These are phyloP conservation scores for Auriscalpium vulgare DNA, from an alignment of 768 basidiomycete species.

Conservation along the genomic window DNA sequence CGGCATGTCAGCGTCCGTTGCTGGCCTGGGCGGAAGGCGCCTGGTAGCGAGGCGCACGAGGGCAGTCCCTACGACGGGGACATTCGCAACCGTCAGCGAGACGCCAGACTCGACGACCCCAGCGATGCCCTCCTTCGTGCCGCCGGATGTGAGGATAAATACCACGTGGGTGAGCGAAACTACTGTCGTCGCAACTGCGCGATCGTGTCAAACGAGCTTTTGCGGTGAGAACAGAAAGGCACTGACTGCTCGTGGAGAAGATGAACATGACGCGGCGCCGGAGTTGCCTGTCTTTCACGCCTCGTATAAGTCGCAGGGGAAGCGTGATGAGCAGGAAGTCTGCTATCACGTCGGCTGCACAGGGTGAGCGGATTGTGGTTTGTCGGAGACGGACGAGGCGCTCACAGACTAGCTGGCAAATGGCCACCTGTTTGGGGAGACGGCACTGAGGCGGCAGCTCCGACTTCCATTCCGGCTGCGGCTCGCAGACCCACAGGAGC, in stretches of 20 bases:
- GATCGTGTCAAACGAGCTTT: neutral
- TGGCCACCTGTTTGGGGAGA: constrained; percentile 37
- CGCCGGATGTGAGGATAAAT: constrained; percentile 19
- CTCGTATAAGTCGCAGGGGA: constrained; percentile 38
- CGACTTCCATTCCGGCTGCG: constrained; percentile 32
- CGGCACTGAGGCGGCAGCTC: constrained; percentile 31
- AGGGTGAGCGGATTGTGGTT: constrained; percentile 1
- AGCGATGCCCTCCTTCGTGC: constrained; percentile 22
- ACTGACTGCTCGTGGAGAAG: constrained; percentile 44
- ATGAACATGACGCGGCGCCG: constrained; percentile 37
- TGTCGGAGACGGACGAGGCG: neutral
- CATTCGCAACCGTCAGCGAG: constrained; percentile 5
- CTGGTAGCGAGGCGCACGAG: neutral
- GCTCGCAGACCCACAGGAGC: constrained; percentile 37
- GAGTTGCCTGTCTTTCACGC: constrained; percentile 30
- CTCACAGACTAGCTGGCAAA: constrained; percentile 46
- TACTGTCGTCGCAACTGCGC: constrained; percentile 17
- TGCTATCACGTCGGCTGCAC: constrained; percentile 38
- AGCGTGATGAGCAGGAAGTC: constrained; percentile 38
- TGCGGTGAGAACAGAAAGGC: neutral
- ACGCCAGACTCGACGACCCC: constrained; percentile 22
- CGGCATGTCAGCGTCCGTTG: too few relatives aligned
- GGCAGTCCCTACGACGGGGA: constrained; percentile 12
- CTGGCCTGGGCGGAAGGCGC: too few relatives aligned
- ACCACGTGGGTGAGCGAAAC: constrained; percentile 24